A percentile compares a stretch with the other conserved stretches of the same genome.
phyloP scores from a whole-genome alignment of 2,329 filamentous ascomycete genomes.

The Emergomyces orientalis region DNA sequence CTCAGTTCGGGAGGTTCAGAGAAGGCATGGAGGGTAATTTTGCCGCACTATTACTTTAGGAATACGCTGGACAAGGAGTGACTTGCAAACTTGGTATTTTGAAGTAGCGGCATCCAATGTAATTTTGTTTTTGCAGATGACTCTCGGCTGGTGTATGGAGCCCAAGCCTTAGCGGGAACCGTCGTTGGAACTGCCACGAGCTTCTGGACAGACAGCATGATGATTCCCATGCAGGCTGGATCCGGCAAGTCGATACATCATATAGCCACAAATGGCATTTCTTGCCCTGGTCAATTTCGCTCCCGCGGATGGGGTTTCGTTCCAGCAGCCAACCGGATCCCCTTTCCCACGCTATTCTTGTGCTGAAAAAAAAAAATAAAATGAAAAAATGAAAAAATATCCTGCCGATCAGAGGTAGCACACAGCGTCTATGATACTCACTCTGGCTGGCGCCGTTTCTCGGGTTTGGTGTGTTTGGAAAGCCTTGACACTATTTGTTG shows the following conservation, averaged over 20 bases:
- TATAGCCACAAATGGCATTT: neutral
- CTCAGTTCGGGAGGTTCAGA: neutral
- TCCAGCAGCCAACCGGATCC: neutral
- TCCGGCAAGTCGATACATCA: constrained; percentile 7
- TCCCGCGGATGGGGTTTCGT: constrained; percentile 3
- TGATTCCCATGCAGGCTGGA: neutral
- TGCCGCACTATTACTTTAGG: constrained; percentile 1
- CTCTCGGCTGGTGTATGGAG: neutral
- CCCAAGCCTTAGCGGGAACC: neutral
- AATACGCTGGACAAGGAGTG: neutral
- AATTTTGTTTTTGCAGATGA: neutral
- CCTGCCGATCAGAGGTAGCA: constrained; percentile 1
- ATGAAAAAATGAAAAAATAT: neutral
- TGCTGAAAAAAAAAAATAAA: neutral
- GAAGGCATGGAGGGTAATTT: neutral
- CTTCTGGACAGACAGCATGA: neutral
- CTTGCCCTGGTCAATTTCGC: neutral
- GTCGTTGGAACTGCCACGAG: constrained; percentile 8
- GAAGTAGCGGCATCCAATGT: neutral
- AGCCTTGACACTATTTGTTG: neutral
- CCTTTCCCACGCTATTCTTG: neutral
- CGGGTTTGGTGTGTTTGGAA: neutral
- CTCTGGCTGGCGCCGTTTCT: neutral
- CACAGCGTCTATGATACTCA: neutral
- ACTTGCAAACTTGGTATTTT: constrained; percentile 6